These are phyloP conservation scores for Coprinopsis marcescibilis DNA, from an alignment of 768 basidiomycete genomes.

Conservation along the genomic window DNA sequence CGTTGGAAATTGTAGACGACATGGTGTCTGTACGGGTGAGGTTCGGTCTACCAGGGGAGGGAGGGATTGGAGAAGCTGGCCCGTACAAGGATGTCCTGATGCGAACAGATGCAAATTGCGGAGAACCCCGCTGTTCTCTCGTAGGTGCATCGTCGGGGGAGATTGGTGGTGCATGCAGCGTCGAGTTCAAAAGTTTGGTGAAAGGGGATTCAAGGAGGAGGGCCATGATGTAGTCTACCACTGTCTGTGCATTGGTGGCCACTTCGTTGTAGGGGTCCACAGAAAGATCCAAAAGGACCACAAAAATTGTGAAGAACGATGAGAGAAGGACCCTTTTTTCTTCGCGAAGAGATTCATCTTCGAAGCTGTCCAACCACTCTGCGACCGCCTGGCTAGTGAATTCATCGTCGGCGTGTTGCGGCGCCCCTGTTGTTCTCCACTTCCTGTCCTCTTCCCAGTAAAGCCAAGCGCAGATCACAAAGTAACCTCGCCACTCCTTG, in stretches of 20 bases:
- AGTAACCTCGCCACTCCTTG: conserved; percentile 94
- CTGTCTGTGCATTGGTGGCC: conserved; percentile 82
- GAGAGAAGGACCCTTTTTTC: conserved; percentile 81
- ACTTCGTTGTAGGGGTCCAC: conserved; percentile 93
- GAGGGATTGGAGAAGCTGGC: conserved; percentile 32
- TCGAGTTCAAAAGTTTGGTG: conserved; percentile 61
- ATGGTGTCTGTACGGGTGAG: conserved; percentile 58
- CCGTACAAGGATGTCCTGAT: conserved; percentile 42
- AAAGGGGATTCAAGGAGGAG: conserved; percentile 88
- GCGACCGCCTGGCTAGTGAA: conserved; percentile 63
- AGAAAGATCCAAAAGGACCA: conserved; percentile 82
- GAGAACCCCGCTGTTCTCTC: no score
- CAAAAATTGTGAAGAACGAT: conserved; percentile 93
- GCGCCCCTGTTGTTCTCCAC: conserved; percentile 40
- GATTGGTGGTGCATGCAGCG: conserved; percentile 49
- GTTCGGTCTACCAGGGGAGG: conserved; percentile 45
- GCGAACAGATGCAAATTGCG: conserved; percentile 33
- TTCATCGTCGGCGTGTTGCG: conserved; percentile 52
- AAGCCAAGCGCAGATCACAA: conserved; percentile 94
- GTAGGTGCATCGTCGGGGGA: conserved; percentile 34
- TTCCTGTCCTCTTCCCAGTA: conserved; percentile 89
- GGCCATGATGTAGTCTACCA: conserved; percentile 89
- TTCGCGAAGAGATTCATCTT: conserved; percentile 60
- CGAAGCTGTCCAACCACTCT: conserved; percentile 74
- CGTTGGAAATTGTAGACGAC: conserved; percentile 52